Base-by-base conservation (phyloP, 306 rosid genomes). In the Senna tora region DNA sequence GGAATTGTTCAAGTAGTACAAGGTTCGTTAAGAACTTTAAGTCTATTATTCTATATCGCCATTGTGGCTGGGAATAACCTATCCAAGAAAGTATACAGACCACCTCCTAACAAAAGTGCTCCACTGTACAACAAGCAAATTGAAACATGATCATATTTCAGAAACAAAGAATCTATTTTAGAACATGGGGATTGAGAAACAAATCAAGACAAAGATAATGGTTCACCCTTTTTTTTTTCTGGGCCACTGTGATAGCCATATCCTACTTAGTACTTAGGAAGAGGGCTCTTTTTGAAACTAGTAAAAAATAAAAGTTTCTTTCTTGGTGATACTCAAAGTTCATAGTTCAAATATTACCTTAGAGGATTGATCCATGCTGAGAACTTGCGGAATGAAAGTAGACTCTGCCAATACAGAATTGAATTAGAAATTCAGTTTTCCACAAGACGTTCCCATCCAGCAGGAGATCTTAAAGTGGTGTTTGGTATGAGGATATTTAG, bases 351-450 rank as follows among this genome's bases (percentile, higher is more conserved):
- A 70, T 60, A 41, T 66, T 80, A 91, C 97, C 97, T 89, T 62
- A 86, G 58, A 45, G 95, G 98, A 83, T 94, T 94, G 81, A 94
- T 94, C 97, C 96, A 89, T 36, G 96, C 83, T 11, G 98, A 94
- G 82, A 80, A 89, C 82, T 91, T 89, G 76, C 96, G 96, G 65
- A 94, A 89, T 6, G 97, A 89, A 67, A 91, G 96, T 71, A 93
- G 83, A 56, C 94, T 87, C 98, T 91, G 88, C 73, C 70, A 49
- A 66, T 9, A 63, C 19, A 63, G 22, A 64, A 63, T 72, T 63
- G 41, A 59, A 59, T 80, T 28, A 83, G 78, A 65, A 50, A 56
- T 16, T 57, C 9, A 55, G 76, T 28, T 59, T 61, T 34, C 67
- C 59, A 32, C 0, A 10, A 55, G 45, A 32, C 8, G 32, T 45